Evolutionary conservation across 192 early-diverging fungal species (phyloP), one percentile per base, ranked within the genome.

Genomic region (Radiomyces spectabilis): DNA sequence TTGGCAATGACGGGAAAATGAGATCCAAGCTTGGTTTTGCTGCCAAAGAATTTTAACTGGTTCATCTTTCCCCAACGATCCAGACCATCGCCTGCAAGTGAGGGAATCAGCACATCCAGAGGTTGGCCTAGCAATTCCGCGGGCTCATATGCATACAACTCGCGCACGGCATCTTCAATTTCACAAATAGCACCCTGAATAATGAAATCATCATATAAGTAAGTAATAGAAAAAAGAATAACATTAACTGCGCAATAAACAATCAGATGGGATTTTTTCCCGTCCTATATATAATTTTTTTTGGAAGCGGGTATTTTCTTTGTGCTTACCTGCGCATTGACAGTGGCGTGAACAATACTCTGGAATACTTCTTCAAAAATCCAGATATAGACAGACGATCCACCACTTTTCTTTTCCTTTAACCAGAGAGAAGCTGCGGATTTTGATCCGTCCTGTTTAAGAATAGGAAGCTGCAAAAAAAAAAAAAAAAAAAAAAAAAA

Each of bases 401-500:
- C 79, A 38, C 61, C 57, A 39, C 72, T 69, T 42, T 46, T 70
- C 41, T 79, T 77, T 26, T 69, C 72, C 33, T 83, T 83, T 39
- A 83, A 68, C 81, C 81, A 83, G 18, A 83, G 59, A 15, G 74
- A 76, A 24, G 77, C 80, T 32, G 81, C 72, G 18, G 77, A 69
- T 13, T 68, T 74, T 39, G 63, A 65, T 7, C 66, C 57, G 55
- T 77, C 71, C n/a, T 68, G 67, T 50, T 80, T 80, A 37, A 74
- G 46, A 40, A 82, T 80, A 2, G 76, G 74, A n/a, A 78, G 60
- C 79, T 76, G 59, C 7, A 13, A 46, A 4, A 24, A 19, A 49
- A 35, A 15, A 27, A 34, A 8, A 45, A 19, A 19, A 30, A 21
- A n/a, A 41, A 38, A 6, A 39, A 39, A 39, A 39, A 39, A 39